Evolutionary conservation across 495 filamentous ascomycete genomes (phyloP), one percentile per base, ranked within the genome.

Genomic region (Neurospora sp.): DNA sequence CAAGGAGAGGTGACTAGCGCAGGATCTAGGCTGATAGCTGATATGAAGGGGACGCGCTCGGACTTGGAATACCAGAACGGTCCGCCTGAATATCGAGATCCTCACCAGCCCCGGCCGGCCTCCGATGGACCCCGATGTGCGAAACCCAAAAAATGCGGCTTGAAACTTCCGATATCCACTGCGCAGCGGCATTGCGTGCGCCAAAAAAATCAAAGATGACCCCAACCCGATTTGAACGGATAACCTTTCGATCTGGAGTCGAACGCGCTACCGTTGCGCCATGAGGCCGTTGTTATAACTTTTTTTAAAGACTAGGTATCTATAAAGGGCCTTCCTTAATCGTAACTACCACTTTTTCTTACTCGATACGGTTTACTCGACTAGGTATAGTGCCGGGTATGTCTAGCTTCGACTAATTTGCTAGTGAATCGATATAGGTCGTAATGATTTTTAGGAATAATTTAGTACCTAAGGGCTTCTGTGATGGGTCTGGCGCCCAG

Each of bases 231-330:
- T 49, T 49, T 49, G 44, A 49, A 82, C 80, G 77, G 82, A 83
- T 77, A 84, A 83, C 82, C 82, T 84, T 84, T 80, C 78, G 81
- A 80, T 84, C 82, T 84, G 82, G 82, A 83, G 78, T 82, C 82
- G 78, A 80, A 83, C 81, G 82, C 82, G 81, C 82, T 83, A 79
- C 82, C 82, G 80, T 83, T 83, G 82, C 81, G 77, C 79, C 78
- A 76, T 40, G 12, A 41, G 49, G 71, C 62, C 62, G 7, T 35
- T 62, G 0, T 16, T 31, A 31, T 6, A 5, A 46, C 0, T 46
- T 20, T 10, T 20, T 10, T 8, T 46, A 4, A 8, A 10, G 8
- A 46, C 1, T 10, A 4, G 3, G 18, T n/a, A 0, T 20, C 1
- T 46, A 46, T 46, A 10, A 46, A 46, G 8, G 5, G 6, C 14